Base-by-base conservation (phyloP, 2,329 filamentous ascomycete species). In the Davidsoniella virescens region DNA sequence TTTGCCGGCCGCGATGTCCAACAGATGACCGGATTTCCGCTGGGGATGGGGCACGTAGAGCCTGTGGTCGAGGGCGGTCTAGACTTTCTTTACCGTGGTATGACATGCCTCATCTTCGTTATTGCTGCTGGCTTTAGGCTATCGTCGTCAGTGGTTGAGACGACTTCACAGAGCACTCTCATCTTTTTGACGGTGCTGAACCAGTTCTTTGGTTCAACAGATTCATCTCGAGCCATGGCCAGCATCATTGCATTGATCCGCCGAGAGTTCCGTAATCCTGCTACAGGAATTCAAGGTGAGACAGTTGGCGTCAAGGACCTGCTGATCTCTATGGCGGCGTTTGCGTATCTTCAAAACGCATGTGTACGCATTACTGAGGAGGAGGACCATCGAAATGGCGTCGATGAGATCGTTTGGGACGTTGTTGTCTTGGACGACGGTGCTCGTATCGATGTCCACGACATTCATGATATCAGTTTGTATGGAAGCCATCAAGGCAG, bases 191-290 rank as follows among this genome's bases (percentile, higher is more conserved):
- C 70, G 2, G 72, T 73, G 0, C 64, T 83, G 18, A 78, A 83
- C 58, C 73, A 78, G 55, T 72, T 82, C 38, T 73, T 82, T 25
- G 79, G 79, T 12, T 79, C 76, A 2, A 82, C 79, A n/a, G 79
- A 83, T 59, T 80, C 78, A 2, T 82, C 78, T 2, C 66, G 78
- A 39, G 78, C 79, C 9, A 79, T 82, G 52, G 76, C 78, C 2
- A 78, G 76, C 59, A 82, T 83, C 57, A 71, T 82, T 55, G 74
- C 74, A 1, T 64, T 82, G 29, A 72, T 82, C 44, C 70, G 76
- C 26, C 70, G 76, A 52, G 79, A 82, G 60, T 80, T 82, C 52
- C 71, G 73, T 48, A 78, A 80, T 52, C 76, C 78, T 0, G 70
- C 73, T 7, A 80, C 76, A 0, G 77, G 76, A 4, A 64, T 67